A percentile compares a stretch with the other conserved stretches of the same genome.
phyloP scores from a whole-genome alignment of 2,329 filamentous ascomycete genomes.

The Colletotrichum magnum region DNA sequence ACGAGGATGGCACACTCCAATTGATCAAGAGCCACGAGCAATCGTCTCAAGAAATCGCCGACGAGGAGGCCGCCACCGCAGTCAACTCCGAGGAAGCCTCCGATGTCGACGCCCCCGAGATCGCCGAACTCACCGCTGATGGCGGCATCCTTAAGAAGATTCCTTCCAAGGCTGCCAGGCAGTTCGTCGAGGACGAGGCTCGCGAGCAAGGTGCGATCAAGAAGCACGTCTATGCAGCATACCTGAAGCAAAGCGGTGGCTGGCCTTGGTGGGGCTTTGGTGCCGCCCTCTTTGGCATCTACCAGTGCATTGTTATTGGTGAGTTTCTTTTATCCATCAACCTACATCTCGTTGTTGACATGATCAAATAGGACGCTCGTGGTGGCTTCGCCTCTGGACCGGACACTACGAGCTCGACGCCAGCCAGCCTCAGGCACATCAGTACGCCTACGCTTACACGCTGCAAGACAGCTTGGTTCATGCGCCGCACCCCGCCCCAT shows the following conservation, averaged over 20 bases:
- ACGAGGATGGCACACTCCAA: slow-evolving; percentile 68
- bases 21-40: slow-evolving; percentile 71
- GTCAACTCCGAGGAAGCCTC: slow-evolving; percentile 69
- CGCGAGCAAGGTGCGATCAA: slow-evolving; percentile 80
- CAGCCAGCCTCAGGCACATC: slow-evolving; percentile 42
- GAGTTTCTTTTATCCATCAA: slow-evolving; percentile 39
- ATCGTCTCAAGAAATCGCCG: slow-evolving; percentile 57
- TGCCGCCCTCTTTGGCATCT: slow-evolving; percentile 66
- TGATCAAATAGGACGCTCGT: slow-evolving; percentile 62
- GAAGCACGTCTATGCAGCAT: slow-evolving; percentile 75
- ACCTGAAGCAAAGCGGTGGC: slow-evolving; percentile 77
- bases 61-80: slow-evolving; percentile 66
- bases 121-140: slow-evolving; percentile 53
- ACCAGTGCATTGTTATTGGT: slow-evolving; percentile 70
- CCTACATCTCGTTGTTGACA: slow-evolving; percentile 20
- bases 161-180: slow-evolving; percentile 69
- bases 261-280: slow-evolving; percentile 71
- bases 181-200: slow-evolving; percentile 84
- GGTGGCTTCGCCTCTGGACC: slow-evolving; percentile 77
- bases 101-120: slow-evolving; percentile 42
- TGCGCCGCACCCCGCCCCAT: slow-evolving; percentile 48
- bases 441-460: slow-evolving; percentile 48
- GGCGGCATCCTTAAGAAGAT: slow-evolving; percentile 63
- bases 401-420: slow-evolving; percentile 54
- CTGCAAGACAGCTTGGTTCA: slow-evolving; percentile 62